Base-by-base conservation (phyloP, 225 moss, liverwort and hornwort genomes). In the Bryum argenteum region DNA sequence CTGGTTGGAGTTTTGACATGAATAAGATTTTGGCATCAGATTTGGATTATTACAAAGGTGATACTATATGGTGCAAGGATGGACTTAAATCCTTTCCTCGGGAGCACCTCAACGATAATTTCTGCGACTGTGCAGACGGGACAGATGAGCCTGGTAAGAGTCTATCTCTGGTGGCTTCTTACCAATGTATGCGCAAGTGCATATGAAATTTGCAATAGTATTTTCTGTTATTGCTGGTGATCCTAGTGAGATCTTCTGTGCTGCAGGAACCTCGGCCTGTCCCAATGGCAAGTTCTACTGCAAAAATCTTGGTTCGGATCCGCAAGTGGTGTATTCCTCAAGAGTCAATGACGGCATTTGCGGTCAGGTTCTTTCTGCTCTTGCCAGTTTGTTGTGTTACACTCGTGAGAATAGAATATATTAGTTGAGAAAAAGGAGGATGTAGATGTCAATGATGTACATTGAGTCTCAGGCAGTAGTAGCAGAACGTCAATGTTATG, bases 331-430 rank as follows among this genome's bases (percentile, higher is more conserved):
- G 22, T 82, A 33, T 69, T 74, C 85, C 69, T 88, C 88, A 53
- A 81, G 80, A 71, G 82, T 88, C 41, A 88, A 88, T 63, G 88
- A 85, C 65, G 85, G 82, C 71, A 82, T 88, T 72, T 88, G 88
- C 62, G 88, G 84, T 87, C 55, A 54, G 84, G 59, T 23, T 69
- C 15, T 16, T 56, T 53, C 52, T 33, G 74, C 71, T 54, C 11
- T 74, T 58, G 28, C 21, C 58, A 70, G 33, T 61, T 61, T 59
- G 45, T 3, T 47, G 28, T 59, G 47, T 14, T 41, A n/a, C 54
- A 13, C 38, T 47, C 21, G 43, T 50, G 20, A 63, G 21, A 54
- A 33, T 24, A 40, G 7, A 13, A 50, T 26, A 26, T 26, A n/a
- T 33, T 39, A 21, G 15, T 70, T 8, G 50, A 33, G 37, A 38